Evolutionary conservation across 2,329 filamentous ascomycete genomes (phyloP), one percentile per base, ranked within the genome.

Genomic region (Neonectria magnoliae): DNA sequence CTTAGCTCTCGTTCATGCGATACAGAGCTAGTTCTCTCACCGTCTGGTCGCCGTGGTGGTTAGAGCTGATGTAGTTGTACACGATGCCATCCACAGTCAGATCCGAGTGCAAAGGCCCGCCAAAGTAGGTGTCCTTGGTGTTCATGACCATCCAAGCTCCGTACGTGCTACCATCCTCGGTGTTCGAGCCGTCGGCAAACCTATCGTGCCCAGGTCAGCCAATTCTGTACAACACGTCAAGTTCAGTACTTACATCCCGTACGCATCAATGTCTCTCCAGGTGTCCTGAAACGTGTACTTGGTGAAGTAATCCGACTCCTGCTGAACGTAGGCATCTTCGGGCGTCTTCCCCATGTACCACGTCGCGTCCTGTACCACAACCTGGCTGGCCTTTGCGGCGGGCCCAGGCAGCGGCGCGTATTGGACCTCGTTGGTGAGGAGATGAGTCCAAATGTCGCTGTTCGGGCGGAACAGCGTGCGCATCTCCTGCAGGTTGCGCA

Each of bases 61-160:
- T 90, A 0, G 85, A 88, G 6, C 85, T 83, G 75, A 77, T 84
- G 70, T 90, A 91, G 71, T 91, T 89, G 74, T 90, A 90, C 0
- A 90, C 82, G 51, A 90, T 90, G 0, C 88, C 88, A 68, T 90
- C 88, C 0, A 90, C 88, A 0, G 84, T 84, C 6, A 91, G 77
- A 69, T 90, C 89, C 0, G 87, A 89, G 74, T 90, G 87, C 2
- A 87, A 76, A 0, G 88, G 88, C 0, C 88, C 88, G 9, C 85
- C 86, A 71, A 85, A 89, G 68, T 89, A 89, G 0, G 87, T 88
- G 56, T 90, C 88, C 67, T 84, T 85, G 0, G 85, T 89, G 70
- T 90, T 90, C 83, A 88, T 87, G 1, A 90, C 86, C 14, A 90
- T 76, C 88, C 87, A 90, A 2, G 86, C 85, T 2, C 88, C 88